Base-by-base conservation (phyloP, 1,284 basidiomycete genomes). In the Jaminaea rosea region DNA sequence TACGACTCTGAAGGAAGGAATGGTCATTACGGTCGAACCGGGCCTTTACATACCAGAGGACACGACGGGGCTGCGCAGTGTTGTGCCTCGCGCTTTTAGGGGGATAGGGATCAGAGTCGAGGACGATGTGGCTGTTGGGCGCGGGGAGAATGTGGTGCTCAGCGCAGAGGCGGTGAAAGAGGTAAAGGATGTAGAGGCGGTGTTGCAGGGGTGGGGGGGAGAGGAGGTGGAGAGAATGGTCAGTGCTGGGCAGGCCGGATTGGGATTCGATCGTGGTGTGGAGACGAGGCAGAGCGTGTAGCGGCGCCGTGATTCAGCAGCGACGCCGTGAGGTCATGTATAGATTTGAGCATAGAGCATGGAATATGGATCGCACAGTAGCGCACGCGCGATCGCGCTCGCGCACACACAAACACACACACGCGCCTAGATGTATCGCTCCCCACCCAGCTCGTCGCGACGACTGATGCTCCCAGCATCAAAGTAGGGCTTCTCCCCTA, bases 81-180 rank as follows among this genome's bases (percentile, higher is more conserved):
- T 55, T 2, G 69, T 65, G 41, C 69, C 69, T 4, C 59, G 55
- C 31, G 52, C 57, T 5, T 73, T 67, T 54, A 59, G 62, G 29
- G 71, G 71, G 5, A 60, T 72, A 15, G 71, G 71, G 8, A 69
- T 73, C 41, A 55, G 71, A 26, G 56, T 73, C 6, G 69, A 73
- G 52, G 71, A 73, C 46, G 71, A 73, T 50, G 62, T 72, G 4
- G 65, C 67, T 1, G 66, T 73, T 9, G 49, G 48, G 7, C 55
- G 59, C 21, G 24, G 39, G 4, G 39, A 15, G 19, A 23, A n/a
- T 5, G 32, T 71, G 11, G 58, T 73, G 19, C 58, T 73, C 19
- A 62, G 53, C 23, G 53, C 58, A 19, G 53, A 62, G 4, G 62
- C 62, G 15, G 70, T 70, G 7, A 70, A 65, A 50, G 71, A 73